These are phyloP conservation scores for Fraxinus cuspidata DNA, from an alignment of 257 asterid species.

Conservation along the genomic window DNA sequence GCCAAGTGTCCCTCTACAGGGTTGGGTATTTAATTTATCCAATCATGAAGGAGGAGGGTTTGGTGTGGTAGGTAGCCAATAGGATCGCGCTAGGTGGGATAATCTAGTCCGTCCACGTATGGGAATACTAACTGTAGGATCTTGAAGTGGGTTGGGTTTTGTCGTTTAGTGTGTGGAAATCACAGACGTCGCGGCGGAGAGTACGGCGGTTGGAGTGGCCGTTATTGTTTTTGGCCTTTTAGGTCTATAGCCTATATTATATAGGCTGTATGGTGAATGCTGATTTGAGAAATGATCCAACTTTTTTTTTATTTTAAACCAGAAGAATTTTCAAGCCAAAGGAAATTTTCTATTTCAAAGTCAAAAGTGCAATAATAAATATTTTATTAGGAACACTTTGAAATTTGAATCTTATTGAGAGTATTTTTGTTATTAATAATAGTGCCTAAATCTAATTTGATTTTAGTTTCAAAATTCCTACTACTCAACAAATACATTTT, in stretches of 20 bases:
- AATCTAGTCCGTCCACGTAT: slow-evolving; percentile 42
- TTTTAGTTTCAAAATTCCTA: too few relatives aligned
- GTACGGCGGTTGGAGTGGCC: neutral
- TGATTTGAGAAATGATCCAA: too few relatives aligned
- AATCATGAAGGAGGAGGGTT: slow-evolving; percentile 35
- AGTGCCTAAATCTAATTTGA: too few relatives aligned
- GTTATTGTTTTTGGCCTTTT: neutral
- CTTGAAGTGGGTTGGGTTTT: neutral
- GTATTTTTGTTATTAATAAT: too few relatives aligned
- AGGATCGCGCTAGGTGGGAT: slow-evolving; percentile 29
- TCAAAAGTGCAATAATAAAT: neutral
- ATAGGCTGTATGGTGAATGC: neutral
- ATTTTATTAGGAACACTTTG: neutral
- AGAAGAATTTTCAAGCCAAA: neutral
- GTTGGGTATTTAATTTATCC: slow-evolving; percentile 22
- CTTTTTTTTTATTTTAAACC: neutral
- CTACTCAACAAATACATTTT: too few relatives aligned
- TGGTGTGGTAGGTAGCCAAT: slow-evolving; percentile 42
- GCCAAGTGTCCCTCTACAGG: slow-evolving; percentile 26
- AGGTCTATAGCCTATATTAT: neutral
- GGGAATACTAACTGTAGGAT: neutral
- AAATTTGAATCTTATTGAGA: too few relatives aligned
- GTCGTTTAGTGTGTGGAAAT: neutral
- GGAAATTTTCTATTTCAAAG: neutral
- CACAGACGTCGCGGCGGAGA: neutral